Base-by-base conservation (phyloP, 164 flowering plant species). In the Liriodendron chinense region DNA sequence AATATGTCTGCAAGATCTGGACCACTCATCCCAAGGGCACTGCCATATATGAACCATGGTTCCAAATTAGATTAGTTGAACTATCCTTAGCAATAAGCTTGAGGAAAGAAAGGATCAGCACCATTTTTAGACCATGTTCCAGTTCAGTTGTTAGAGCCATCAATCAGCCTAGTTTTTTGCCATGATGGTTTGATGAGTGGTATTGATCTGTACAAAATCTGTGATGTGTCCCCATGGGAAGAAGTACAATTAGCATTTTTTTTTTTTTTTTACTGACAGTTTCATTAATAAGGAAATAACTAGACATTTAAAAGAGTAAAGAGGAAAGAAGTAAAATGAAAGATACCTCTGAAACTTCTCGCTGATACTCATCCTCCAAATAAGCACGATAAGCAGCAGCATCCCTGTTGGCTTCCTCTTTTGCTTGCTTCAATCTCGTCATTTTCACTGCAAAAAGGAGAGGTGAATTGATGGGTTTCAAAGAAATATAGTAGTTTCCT, bases 401-500 rank as follows among this genome's bases (percentile, higher is more conserved):
- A 43, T 91, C 93, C 50, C 57, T 82, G 53, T 86, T 88, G 21
- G 93, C 96, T 83, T 91, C 96, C 2, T 86, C 88, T 76, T 88
- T 88, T n/a, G 96, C 93, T 78, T 91, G 93, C 79, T 75, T 90
- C 77, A 90, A 68, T 74, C 91, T 87, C 14, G 80, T 3, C 78
- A 76, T 75, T 81, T 87, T 90, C 73, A 75, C 93, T 90, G 75
- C 65, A 73, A 28, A 20, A 13, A 57, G 63, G n/a, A n/a, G 47
- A 76, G 59, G 28, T 14, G 9, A 49, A 1, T n/a, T 62, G 12
- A 25, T 3, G n/a, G 43, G 72, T 69, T 7, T 1, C 23, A 22
- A 4, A 59, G 2, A 57, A n/a, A 71, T 49, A 12, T n/a, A n/a
- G 53, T 49, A 49, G 7, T n/a, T n/a, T n/a, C 57, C 7, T 50